These are phyloP conservation scores for Nicotiana rustica DNA, from an alignment of 305 asterid genomes.

Conservation along the genomic window DNA sequence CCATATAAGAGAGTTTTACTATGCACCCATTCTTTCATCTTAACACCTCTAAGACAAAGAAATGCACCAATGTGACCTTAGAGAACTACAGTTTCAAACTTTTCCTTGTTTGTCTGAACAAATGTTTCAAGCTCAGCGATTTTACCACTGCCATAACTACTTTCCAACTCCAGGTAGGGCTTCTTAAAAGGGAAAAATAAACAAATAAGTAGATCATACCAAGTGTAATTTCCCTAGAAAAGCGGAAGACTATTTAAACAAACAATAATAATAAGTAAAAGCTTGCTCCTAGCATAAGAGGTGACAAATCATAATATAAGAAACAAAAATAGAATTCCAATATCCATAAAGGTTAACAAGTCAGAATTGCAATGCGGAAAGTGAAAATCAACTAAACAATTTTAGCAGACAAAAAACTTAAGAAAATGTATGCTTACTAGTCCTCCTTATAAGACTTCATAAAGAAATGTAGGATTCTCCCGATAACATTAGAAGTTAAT, in stretches of 20 bases:
- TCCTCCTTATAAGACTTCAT: background rate
- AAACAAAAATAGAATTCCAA: background rate
- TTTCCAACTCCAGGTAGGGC: slow-evolving; percentile 89
- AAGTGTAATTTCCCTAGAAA: background rate
- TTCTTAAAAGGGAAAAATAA: slow-evolving; percentile 47
- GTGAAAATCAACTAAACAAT: background rate
- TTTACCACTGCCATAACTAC: slow-evolving; percentile 70
- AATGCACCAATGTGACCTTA: slow-evolving; percentile 1
- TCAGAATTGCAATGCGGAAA: background rate
- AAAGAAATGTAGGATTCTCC: background rate
- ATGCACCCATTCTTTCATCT: slow-evolving; percentile 29
- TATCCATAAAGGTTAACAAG: background rate
- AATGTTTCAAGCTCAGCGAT: slow-evolving; percentile 75
- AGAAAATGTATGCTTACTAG: background rate
- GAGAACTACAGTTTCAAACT: slow-evolving; percentile 78
- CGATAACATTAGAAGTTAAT: background rate
- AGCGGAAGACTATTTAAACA: background rate
- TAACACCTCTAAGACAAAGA: slow-evolving; percentile 28
- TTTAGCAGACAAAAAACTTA: background rate
- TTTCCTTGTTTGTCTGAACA: slow-evolving; percentile 73
- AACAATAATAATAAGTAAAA: background rate
- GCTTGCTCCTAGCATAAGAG: no score
- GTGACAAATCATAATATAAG: no score
- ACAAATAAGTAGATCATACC: background rate
- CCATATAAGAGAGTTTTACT: background rate